Percentiles rank a stretch among this genome's conserved stretches.
These are phyloP conservation scores for Pseudocercospora crystallina DNA, from an alignment of 2,329 filamentous ascomycete genomes.

Conservation along the genomic window DNA sequence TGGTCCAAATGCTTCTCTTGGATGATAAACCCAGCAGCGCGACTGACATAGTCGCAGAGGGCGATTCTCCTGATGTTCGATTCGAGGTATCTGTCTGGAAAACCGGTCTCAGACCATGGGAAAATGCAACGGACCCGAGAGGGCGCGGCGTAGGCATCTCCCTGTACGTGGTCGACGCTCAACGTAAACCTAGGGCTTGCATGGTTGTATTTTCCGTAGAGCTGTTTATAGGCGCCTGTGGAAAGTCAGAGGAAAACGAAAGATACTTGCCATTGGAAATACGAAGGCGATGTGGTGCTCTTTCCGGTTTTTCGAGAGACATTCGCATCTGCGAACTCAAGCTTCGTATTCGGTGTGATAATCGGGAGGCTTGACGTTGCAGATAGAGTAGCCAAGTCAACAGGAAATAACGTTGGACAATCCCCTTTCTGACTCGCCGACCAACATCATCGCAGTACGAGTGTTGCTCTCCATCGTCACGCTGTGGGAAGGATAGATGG, in stretches of 20 bases:
- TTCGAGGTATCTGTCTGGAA: slow-evolving; percentile 29
- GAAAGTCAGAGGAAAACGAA: slow-evolving; percentile 6
- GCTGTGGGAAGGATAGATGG: not conserved
- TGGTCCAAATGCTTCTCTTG: slow-evolving; percentile 33
- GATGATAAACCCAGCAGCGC: slow-evolving; percentile 33
- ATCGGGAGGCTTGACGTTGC: too few relatives aligned
- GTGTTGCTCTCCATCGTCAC: not conserved
- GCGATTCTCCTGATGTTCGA: slow-evolving; percentile 32
- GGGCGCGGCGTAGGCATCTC: slow-evolving; percentile 37
- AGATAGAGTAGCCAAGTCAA: too few relatives aligned
- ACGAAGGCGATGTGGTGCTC: too few relatives aligned
- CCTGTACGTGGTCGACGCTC: slow-evolving; percentile 36
- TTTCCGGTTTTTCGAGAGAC: not conserved
- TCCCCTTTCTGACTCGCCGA: too few relatives aligned
- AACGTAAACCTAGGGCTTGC: slow-evolving; percentile 27
- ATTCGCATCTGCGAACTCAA: too few relatives aligned
- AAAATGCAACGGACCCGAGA: slow-evolving; percentile 33
- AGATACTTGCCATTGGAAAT: not conserved
- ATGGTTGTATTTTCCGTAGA: slow-evolving; percentile 31
- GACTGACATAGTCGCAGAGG: slow-evolving; percentile 35
- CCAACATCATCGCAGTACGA: not conserved
- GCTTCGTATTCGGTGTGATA: too few relatives aligned
- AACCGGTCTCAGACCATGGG: slow-evolving; percentile 30
- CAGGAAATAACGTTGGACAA: too few relatives aligned
- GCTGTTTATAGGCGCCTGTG: slow-evolving; percentile 35